Base-by-base conservation (phyloP, 257 asterid species). In the Capsicum pubescens region DNA sequence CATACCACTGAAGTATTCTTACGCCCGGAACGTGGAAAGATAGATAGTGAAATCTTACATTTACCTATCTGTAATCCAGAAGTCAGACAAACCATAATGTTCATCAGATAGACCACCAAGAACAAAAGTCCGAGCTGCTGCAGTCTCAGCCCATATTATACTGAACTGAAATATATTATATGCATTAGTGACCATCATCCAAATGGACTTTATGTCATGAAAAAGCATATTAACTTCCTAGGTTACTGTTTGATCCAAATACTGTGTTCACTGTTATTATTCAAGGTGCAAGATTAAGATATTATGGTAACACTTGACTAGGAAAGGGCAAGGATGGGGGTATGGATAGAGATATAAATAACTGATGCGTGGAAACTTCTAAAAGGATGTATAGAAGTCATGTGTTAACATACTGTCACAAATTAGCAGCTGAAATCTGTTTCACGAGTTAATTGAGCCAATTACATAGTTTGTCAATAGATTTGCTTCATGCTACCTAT, bases 111-210 rank as follows among this genome's bases (percentile, higher is more conserved):
- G 95, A 76, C 99, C 98, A 12, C 98, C 97, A 54, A 95, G 93
- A 84, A 95, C 92, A 80, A 93, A 90, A 50, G 92, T 84, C 60
- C 98, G 93, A 16, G 99, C 32, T 26, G 32, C 94, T 69, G 98
- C 95, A 0, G 97, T 91, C 90, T 93, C 97, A 1, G 97, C 97
- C 98, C 98, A 95, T 81, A 94, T 95, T 44, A 98, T 95, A 85
- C 98, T 95, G 86, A 93, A 76, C 99, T 94, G 92, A 71, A 87
- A 84, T 32, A 66, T 26, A 26, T 26, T 26, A 26, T 26, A 26
- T 26, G 32, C 32, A 26, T 66, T 26, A 32, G 72, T 66, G 48
- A 66, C 10, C 16, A 66, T 35, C 42, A 8, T 36, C 48, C 72
- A 14, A 66, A 13, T 66, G 72, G 10, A 66, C 48, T 66, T 66